These are phyloP conservation scores for Schwanniomyces sp. DNA, from an alignment of 805 yeast genomes.

Conservation along the genomic window DNA sequence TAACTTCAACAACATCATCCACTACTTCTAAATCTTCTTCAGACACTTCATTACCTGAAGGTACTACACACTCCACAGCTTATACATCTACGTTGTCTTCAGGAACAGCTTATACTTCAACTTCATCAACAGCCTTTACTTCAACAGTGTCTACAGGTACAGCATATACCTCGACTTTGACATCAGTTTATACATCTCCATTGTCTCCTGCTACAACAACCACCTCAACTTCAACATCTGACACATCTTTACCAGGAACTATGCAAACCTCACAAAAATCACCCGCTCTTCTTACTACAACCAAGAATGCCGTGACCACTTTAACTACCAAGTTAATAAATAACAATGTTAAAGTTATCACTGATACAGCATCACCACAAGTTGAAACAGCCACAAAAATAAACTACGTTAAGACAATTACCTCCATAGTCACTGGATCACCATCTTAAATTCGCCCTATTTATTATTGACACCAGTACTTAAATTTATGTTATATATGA, in stretches of 20 bases:
- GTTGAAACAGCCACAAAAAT: conserved; percentile 8
- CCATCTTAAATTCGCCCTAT: background rate
- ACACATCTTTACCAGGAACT: background rate
- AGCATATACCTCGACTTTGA: background rate
- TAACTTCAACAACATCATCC: background rate
- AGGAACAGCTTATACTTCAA: background rate
- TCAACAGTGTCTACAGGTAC: background rate
- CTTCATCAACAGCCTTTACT: background rate
- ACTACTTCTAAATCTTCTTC: background rate
- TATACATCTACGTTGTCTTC: background rate
- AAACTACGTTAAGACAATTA: background rate
- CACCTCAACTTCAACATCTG: background rate
- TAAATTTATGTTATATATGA: background rate
- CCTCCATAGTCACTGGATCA: background rate
- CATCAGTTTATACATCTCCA: background rate
- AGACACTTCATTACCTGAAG: background rate
- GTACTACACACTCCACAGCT: background rate
- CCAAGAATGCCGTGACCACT: conserved; percentile 1
- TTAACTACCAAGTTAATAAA: conserved; percentile 2
- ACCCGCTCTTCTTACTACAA: background rate
- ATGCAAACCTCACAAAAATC: background rate
- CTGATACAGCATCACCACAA: conserved; percentile 8
- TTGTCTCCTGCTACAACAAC: background rate
- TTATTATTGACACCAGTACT: background rate
- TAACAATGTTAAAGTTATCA: background rate